These are phyloP conservation scores for Metschnikowia hibisci DNA, from an alignment of 805 yeast genomes.

Conservation along the genomic window DNA sequence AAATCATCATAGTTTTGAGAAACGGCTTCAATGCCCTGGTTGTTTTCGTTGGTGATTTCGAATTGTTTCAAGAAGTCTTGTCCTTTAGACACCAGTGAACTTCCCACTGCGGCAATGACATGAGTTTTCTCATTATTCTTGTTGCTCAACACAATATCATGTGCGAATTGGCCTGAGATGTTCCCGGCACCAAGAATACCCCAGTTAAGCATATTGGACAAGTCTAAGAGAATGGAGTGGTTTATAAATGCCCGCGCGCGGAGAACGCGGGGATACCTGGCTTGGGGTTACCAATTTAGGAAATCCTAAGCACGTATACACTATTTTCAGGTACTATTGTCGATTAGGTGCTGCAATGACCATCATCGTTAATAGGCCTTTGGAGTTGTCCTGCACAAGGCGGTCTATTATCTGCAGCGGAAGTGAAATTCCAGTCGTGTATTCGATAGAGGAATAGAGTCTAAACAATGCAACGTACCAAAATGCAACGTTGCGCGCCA, in stretches of 20 bases:
- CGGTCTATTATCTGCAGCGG: too few species aligned
- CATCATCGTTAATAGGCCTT: too few species aligned
- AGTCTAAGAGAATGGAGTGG: neutral
- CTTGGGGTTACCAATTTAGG: neutral
- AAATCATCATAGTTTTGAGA: slow-evolving; percentile 42
- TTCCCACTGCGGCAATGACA: slow-evolving; percentile 37
- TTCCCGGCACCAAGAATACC: slow-evolving; percentile 50
- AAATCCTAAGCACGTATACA: neutral
- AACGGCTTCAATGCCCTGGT: slow-evolving; percentile 24
- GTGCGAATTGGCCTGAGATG: slow-evolving; percentile 43
- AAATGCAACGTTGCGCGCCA: slow-evolving; percentile 4
- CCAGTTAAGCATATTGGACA: slow-evolving; percentile 31
- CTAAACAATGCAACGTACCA: neutral
- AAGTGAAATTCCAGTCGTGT: too few species aligned
- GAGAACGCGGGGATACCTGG: neutral
- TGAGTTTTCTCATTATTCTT: slow-evolving; percentile 25
- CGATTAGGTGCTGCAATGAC: too few species aligned
- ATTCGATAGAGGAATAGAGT: too few species aligned
- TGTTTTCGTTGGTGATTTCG: slow-evolving; percentile 16
- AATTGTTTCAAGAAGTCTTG: slow-evolving; percentile 24
- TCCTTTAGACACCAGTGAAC: slow-evolving; percentile 35
- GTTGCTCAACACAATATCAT: slow-evolving; percentile 31
- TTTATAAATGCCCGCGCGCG: neutral
- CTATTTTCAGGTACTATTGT: too few species aligned
- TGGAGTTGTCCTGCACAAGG: too few species aligned